Evolutionary conservation across 1,284 basidiomycete species (phyloP), one percentile per base, ranked within the genome.

Genomic region (Pseudozyma pruni): DNA sequence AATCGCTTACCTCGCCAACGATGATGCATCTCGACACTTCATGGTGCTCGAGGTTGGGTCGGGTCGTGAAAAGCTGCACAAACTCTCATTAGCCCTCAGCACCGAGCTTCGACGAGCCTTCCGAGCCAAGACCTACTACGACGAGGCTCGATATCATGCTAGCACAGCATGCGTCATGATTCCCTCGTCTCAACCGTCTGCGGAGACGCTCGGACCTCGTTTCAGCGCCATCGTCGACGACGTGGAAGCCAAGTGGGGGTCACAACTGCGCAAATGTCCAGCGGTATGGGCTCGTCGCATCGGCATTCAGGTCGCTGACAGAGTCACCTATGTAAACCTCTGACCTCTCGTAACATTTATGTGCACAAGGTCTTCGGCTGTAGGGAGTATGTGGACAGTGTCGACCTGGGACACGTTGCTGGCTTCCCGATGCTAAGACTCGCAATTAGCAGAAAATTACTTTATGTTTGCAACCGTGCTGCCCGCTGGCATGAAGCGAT

Each of bases 121-220:
- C 27, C 56, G 61, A 0, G 67, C 72, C 9, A 61, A 59, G 25
- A 11, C 43, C 7, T 74, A 74, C 62, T 74, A 74, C 41, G 33
- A 69, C 31, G 67, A 71, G 27, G 72, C 67, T 14, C 69, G 68
- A 2, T 74, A 67, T 35, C 72, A 74, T n/a, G 63, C 68, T 1
- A 74, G 72, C 34, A 54, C 54, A 2, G 54, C 63, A 8, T 72
- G 33, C 22, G 14, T 62, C 11, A 14, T 35, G 5, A 9, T 8
- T 9, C 0, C 19, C 0, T 4, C 37, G 3, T 3, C 48, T 4
- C 9, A 19, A 0, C 4, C 10, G 8, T 13, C 31, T 4, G 22
- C 29, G 8, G 33, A 46, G 14, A 14, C 16, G 11, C 49, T 53
- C 23, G 35, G 33, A 17, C 13, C 41, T 2, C 44, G 41, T 13